Evolutionary conservation across 208 protist genomes (phyloP).

Genomic region (Novymonas esmeraldas): DNA sequence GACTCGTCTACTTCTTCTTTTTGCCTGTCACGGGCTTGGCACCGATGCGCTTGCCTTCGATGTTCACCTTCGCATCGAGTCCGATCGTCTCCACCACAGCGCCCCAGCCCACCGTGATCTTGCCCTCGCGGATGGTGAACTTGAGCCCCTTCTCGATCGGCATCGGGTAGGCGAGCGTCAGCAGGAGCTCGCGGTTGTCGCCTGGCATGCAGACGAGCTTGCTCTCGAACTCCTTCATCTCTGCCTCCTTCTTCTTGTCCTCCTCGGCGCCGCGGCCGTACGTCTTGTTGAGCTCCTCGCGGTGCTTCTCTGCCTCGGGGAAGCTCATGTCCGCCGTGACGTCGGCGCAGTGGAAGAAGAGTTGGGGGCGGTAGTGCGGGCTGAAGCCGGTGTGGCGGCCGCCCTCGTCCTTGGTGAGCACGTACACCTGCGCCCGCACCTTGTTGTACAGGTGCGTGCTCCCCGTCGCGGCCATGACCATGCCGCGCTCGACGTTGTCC

Average conservation of each 20-base stretch:
- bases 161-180: conserved; percentile 95
- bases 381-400: conserved; percentile 98
- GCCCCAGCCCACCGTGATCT: conserved; percentile 98
- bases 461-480: conserved; percentile 95
- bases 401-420: conserved; percentile 98
- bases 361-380: conserved; percentile 97
- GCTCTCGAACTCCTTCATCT: conserved; percentile 84
- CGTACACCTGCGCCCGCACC: conserved; percentile 97
- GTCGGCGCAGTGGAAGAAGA: conserved; percentile 98
- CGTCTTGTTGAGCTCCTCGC: conserved; percentile 81
- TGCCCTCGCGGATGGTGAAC: conserved; percentile 99
- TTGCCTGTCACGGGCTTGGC: conserved; percentile 39
- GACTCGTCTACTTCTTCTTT: conserved; percentile 75
- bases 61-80: conserved; percentile 88
- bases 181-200: conserved; percentile 95
- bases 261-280: conserved; percentile 78
- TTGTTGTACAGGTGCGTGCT: conserved; percentile 94
- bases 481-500: conserved; percentile 95
- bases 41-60: conserved; percentile 68
- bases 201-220: conserved; percentile 98
- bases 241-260: conserved; percentile 81
- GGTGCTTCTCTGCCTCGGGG: conserved; percentile 80
- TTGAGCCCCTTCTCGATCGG: conserved; percentile 95
- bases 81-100: conserved; percentile 95
- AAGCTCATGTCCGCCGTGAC: conserved; percentile 96